Percentiles rank a stretch among this genome's conserved stretches.
Conservation (phyloP, 1,284 basidiomycete species). For the Peniophora sp. region DNA sequence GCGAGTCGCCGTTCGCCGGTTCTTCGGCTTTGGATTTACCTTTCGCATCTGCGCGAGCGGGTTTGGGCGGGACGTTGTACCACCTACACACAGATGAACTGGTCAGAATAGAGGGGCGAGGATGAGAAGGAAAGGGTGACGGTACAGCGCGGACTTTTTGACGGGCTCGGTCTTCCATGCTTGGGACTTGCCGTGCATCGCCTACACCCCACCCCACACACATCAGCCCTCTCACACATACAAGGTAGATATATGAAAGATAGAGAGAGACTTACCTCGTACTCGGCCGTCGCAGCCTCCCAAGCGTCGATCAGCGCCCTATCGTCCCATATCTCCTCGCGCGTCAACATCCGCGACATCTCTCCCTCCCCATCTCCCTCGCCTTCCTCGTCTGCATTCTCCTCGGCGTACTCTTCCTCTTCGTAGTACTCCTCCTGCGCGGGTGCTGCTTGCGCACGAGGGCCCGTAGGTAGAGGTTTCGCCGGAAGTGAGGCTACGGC, state of each 20-base stretch:
- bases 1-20: constrained; percentile 34
- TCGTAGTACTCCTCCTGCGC: constrained; percentile 7
- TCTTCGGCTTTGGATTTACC: constrained; percentile 8
- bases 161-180: constrained; percentile 63
- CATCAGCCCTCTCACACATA: not conserved
- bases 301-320: constrained; percentile 73
- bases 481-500: constrained; percentile 1
- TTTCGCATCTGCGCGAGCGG: constrained; percentile 10
- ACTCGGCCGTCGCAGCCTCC: constrained; percentile 74
- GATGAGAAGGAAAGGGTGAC: constrained; percentile 9
- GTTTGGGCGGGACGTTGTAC: constrained; percentile 58
- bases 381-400: not conserved
- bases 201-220: constrained; percentile 24
- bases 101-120: not conserved
- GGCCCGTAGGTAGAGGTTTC: too few relatives aligned
- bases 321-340: constrained; percentile 78
- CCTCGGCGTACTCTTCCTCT: not conserved
- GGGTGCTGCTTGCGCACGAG: not conserved
- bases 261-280: constrained; percentile 37
- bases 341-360: constrained; percentile 53
- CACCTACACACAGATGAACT: constrained; percentile 37
- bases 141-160: constrained; percentile 65
- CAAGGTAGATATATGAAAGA: constrained; percentile 4
- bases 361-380: constrained; percentile 24
- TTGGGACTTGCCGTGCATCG: constrained; percentile 60